Conservation (phyloP, 139 green algal species). For the Coelastrella sp. region DNA sequence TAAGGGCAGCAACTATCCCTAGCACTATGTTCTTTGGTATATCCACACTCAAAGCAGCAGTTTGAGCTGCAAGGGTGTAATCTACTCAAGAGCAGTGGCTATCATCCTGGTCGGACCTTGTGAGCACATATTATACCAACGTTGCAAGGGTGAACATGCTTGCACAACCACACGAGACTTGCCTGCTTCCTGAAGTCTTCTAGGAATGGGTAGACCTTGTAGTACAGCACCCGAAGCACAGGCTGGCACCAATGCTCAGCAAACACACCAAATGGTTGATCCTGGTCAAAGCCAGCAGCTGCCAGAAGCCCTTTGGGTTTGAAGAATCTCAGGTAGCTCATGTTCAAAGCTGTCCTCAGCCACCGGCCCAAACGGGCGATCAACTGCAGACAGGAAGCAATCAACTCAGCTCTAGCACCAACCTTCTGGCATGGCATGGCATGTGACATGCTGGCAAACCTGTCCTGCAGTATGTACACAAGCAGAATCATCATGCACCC, state of each 20-base stretch:
- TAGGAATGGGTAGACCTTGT: constrained; percentile 7
- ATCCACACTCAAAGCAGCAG: no score
- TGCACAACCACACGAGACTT: neutral
- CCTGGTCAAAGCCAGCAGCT: neutral
- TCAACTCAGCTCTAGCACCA: no score
- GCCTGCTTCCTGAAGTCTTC: neutral
- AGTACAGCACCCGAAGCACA: neutral
- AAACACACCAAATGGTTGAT: neutral
- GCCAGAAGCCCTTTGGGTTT: constrained; percentile 35
- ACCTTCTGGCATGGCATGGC: no score
- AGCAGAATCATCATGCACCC: no score
- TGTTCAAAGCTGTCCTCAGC: constrained; percentile 3
- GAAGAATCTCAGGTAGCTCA: constrained; percentile 37
- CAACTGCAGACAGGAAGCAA: constrained; percentile 9
- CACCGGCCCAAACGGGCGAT: constrained; percentile 36
- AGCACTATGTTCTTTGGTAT: no score
- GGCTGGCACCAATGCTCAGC: neutral
- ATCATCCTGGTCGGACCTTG: no score
- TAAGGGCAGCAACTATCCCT: no score
- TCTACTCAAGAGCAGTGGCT: no score
- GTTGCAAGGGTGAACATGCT: neutral
- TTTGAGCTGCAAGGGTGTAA: no score
- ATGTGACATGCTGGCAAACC: no score
- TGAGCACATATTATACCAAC: neutral
- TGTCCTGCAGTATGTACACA: no score